Evolutionary conservation across 306 rosid genomes (phyloP), one percentile per base, ranked within the genome.

Genomic region (Medicago ruthenica): DNA sequence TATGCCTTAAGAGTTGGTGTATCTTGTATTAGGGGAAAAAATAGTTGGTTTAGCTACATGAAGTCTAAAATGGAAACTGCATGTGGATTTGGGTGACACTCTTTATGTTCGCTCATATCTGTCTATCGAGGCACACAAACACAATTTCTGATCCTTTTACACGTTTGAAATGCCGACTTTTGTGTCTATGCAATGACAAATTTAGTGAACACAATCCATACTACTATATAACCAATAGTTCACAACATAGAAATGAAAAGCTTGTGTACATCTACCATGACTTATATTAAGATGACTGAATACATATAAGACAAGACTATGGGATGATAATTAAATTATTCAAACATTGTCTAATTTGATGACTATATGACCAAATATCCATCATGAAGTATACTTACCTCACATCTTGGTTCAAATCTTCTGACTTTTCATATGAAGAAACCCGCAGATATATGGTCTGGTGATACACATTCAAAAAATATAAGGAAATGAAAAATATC

Each of bases 391-490:
- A 76, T 14, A 12, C 63, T 76, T 79, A 92, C 98, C 89, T 86
- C 80, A 83, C 82, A 83, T 95, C 97, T 84, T 73, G 80, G 50
- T 57, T 89, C 36, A 95, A 80, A 87, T 90, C 97, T 66, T 86
- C 89, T 37, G 93, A 82, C 20, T 72, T 53, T 81, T 89, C 89
- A 60, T 95, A 95, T 39, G 93, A 83, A 69, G 90, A 64, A 65
- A 84, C 76, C 71, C 97, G 80, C 83, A 80, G 77, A 71, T 77
- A 88, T 77, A 94, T 80, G 69, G 93, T 90, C 98, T 94, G 84
- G 80, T 62, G 44, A 79, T 65, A 86, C 45, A 48, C 20, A 66
- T 67, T 6, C 21, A 73, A 82, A 61, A 53, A 59, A 42, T 71
- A 57, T 67, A 69, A 77, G 67, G 70, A 73, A 76, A 65, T 36